Evolutionary conservation across 305 asterid species (phyloP), one percentile per base, ranked within the genome.

Genomic region (Fraxinus paxiana): DNA sequence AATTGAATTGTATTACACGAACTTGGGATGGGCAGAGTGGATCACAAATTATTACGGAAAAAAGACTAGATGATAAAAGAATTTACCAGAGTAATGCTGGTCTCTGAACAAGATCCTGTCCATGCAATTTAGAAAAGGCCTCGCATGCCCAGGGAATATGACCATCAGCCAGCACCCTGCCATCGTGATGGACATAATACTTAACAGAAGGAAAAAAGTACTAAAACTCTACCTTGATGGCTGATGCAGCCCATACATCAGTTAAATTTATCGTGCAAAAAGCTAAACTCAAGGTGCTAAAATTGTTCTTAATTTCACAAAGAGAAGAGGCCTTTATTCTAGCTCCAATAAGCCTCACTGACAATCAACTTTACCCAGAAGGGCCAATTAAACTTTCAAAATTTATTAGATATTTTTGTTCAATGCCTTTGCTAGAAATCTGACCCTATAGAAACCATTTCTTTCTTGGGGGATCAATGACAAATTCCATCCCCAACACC

Each of bases 111-210:
- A 96, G 89, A 82, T 85, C 92, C 54, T 69, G 85, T 30, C 89
- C 88, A 33, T 96, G 98, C 88, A 93, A 83, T 82, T 88, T 90
- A 73, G 98, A 86, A 77, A 96, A 96, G 48, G 98, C 98, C 87
- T 94, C 99, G 28, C 98, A 96, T 8, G 98, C 97, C 99, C 99
- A 96, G 34, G 98, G 92, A 85, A 92, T 87, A 82, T 96, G 99
- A 79, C 97, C 99, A 84, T 96, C 99, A 54, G 99, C 99, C 88
- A 94, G 87, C 76, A 94, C 99, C 89, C 99, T 93, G 95, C 87
- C 80, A 81, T 81, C 73, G 41, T 65, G 78, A 86, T 67, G 87
- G 30, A 83, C 35, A 78, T 30, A 77, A 54, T 17, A 54, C 26
- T 54, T 54, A 54, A 54, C 65, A 54, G 20, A 48, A 15, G 56